These are phyloP conservation scores for Cornus kousa DNA, from an alignment of 148 eudicot genomes.

Conservation along the genomic window DNA sequence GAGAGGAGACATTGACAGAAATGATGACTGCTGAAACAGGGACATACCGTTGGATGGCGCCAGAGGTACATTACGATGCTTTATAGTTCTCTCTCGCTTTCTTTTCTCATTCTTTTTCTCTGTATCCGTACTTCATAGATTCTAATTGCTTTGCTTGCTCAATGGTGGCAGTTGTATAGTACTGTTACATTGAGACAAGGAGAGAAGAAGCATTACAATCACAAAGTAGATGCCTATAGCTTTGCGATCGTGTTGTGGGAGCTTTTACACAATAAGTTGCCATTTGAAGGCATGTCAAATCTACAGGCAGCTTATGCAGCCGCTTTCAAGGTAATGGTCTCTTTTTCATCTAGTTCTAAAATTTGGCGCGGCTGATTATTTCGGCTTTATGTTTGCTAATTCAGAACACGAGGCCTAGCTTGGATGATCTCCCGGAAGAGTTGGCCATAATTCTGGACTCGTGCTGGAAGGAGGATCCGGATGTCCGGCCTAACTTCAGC, in stretches of 20 bases:
- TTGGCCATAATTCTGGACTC: constrained; percentile 55
- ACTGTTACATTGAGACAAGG: constrained; percentile 93
- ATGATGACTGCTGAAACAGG: constrained; percentile 67
- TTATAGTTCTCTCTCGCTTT: background rate
- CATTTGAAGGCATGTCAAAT: constrained; percentile 97
- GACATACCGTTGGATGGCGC: constrained; percentile 70
- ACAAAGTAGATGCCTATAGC: constrained; percentile 96
- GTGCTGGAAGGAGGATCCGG: constrained; percentile 79
- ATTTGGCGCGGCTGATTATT: background rate
- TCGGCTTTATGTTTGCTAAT: background rate
- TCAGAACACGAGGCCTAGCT: constrained; percentile 75
- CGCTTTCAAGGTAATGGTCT: constrained; percentile 68
- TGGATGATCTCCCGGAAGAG: constrained; percentile 68
- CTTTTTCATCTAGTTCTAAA: background rate
- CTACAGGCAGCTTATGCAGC: constrained; percentile 97
- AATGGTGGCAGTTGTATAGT: constrained; percentile 53
- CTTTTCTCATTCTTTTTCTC: background rate
- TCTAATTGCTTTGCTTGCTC: background rate
- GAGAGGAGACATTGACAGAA: constrained; percentile 63
- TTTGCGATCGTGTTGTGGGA: constrained; percentile 97
- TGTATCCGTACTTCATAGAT: background rate
- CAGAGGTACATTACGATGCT: constrained; percentile 40
- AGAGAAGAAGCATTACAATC: constrained; percentile 94
- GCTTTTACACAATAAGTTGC: constrained; percentile 79
- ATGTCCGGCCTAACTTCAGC: constrained; percentile 68